Conservation (phyloP, 495 filamentous ascomycete genomes). For the Terfezia claveryi region DNA sequence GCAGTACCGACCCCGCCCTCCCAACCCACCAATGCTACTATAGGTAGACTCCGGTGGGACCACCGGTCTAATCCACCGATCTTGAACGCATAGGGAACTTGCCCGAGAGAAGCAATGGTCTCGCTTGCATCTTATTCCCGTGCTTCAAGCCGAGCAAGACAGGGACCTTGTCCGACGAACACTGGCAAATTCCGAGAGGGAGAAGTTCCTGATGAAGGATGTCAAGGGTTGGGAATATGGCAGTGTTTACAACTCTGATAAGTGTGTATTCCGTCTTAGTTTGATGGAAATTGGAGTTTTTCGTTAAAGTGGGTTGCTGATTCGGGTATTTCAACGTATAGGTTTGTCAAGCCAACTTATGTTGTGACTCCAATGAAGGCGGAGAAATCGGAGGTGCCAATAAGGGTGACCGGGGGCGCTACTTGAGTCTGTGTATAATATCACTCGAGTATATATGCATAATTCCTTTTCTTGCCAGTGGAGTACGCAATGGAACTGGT, state of each 20-base stretch:
- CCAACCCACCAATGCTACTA: background rate
- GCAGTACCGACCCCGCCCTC: conserved; percentile 37
- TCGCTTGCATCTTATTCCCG: conserved; percentile 73
- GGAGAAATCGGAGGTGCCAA: background rate
- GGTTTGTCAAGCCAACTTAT: conserved; percentile 11
- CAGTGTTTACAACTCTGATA: conserved; percentile 64
- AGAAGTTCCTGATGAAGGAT: conserved; percentile 68
- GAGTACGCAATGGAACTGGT: too few species aligned
- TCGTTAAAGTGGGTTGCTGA: too few species aligned
- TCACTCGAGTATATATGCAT: too few species aligned
- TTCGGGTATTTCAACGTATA: background rate
- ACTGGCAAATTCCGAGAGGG: conserved; percentile 65
- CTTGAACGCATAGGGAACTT: conserved; percentile 41
- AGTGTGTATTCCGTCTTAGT: conserved; percentile 27
- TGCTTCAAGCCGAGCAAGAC: conserved; percentile 89
- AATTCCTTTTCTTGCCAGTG: too few species aligned
- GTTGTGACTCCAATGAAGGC: conserved; percentile 3
- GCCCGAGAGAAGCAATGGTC: conserved; percentile 95
- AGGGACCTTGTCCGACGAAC: conserved; percentile 73
- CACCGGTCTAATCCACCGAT: too few species aligned
- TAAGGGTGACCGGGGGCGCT: background rate
- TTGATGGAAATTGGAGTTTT: too few species aligned
- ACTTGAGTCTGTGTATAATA: too few species aligned
- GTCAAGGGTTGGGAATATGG: conserved; percentile 33
- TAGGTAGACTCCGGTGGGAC: too few species aligned